Conservation (phyloP, 345 rosid species). For the Brassica incana region DNA sequence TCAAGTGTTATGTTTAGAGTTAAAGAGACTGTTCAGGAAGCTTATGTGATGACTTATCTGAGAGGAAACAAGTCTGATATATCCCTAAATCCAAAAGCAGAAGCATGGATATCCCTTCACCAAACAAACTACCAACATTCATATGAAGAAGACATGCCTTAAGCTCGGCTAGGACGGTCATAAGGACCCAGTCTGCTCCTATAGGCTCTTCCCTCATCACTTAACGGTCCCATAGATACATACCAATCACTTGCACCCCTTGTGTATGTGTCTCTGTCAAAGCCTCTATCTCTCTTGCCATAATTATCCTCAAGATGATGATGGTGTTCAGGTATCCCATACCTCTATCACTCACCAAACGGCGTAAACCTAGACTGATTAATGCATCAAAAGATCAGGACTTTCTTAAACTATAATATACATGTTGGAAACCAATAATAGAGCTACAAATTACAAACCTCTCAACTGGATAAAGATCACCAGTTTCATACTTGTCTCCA, state of each 20-base stretch:
- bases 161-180: conserved; percentile 69
- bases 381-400: not conserved
- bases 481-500: conserved; percentile 56
- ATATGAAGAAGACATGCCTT: conserved; percentile 63
- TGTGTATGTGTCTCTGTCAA: conserved; percentile 54
- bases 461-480: too few relatives aligned
- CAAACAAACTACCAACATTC: conserved; percentile 59
- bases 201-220: conserved; percentile 60
- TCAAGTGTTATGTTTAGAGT: too few relatives aligned
- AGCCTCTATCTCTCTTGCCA: conserved; percentile 46
- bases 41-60: not conserved
- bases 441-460: too few relatives aligned
- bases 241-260: conserved; percentile 50
- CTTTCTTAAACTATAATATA: not conserved
- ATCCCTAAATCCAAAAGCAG: not conserved
- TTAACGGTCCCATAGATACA: conserved; percentile 58
- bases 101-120: not conserved
- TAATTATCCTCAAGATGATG: conserved; percentile 47
- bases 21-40: too few relatives aligned
- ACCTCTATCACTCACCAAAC: conserved; percentile 53
- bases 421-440: too few relatives aligned
- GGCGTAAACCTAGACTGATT: conserved; percentile 53
- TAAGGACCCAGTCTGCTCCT: conserved; percentile 68
- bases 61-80: not conserved
- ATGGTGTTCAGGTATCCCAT: conserved; percentile 38